These are phyloP conservation scores for Anethum foeniculum DNA, from an alignment of 140 eudicot genomes.

Conservation along the genomic window DNA sequence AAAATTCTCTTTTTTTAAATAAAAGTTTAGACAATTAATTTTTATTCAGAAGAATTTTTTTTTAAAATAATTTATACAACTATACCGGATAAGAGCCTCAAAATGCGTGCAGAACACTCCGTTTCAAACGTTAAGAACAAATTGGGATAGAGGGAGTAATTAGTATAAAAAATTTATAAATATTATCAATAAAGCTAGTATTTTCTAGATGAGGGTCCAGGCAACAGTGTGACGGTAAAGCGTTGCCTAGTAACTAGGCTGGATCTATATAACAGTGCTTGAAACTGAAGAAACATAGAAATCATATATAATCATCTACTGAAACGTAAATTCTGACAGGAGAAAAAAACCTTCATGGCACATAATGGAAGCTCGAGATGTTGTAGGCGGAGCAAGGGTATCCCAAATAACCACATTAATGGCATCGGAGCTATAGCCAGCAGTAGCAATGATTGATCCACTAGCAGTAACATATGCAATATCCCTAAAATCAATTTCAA, in stretches of 20 bases:
- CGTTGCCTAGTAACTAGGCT: not conserved
- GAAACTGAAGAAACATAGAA: not conserved
- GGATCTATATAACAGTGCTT: not conserved
- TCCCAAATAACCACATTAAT: slow-evolving; percentile 96
- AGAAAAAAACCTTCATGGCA: slow-evolving; percentile 87
- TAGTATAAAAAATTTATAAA: too few species aligned
- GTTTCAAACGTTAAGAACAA: too few species aligned
- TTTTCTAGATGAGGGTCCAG: not conserved
- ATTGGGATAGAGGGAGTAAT: too few species aligned
- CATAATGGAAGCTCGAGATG: slow-evolving; percentile 96
- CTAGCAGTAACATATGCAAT: slow-evolving; percentile 82
- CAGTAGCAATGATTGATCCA: slow-evolving; percentile 92
- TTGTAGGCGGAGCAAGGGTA: slow-evolving; percentile 90
- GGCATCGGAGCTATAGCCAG: slow-evolving; percentile 80
- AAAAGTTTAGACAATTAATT: too few species aligned
- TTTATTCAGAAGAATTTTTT: too few species aligned
- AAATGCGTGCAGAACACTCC: too few species aligned
- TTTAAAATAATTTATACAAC: too few species aligned
- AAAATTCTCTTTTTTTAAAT: too few species aligned
- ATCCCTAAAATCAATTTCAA: slow-evolving; percentile 48
- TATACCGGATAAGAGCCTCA: too few species aligned
- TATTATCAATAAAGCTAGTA: not conserved
- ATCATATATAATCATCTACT: not conserved
- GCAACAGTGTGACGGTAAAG: not conserved
- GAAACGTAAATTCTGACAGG: not conserved